These are phyloP conservation scores for Atkinsonella hypoxylon DNA, from an alignment of 2,329 filamentous ascomycete genomes.

Conservation along the genomic window DNA sequence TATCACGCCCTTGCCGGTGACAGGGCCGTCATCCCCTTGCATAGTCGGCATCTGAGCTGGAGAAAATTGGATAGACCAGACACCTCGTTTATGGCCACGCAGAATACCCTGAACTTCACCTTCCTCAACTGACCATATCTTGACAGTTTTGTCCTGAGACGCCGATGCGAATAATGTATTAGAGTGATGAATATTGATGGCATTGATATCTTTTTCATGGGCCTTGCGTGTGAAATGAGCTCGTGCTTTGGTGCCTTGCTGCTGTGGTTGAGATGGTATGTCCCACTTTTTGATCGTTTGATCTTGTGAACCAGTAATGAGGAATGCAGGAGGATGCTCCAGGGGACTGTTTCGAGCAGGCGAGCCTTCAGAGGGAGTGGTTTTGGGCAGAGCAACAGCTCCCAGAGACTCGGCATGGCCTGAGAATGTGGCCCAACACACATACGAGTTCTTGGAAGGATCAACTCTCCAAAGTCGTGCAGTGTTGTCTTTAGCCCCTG, in stretches of 20 bases:
- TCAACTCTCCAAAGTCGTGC: conserved; percentile 86
- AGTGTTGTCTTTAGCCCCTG: conserved; percentile 93
- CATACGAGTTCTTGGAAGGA: conserved; percentile 58
- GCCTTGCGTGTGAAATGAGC: conserved; percentile 85
- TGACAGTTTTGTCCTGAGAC: conserved; percentile 92
- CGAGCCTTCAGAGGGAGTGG: conserved; percentile 53
- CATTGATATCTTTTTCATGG: conserved; percentile 98
- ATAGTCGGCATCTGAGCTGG: conserved; percentile 65
- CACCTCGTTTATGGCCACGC: conserved; percentile 83
- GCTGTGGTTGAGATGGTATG: conserved; percentile 44
- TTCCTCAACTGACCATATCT: conserved; percentile 87
- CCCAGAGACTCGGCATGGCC: conserved; percentile 92
- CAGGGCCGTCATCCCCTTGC: conserved; percentile 57
- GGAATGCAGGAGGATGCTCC: conserved; percentile 66
- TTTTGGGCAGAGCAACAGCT: conserved; percentile 72
- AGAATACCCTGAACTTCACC: conserved; percentile 87
- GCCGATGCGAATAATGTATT: conserved; percentile 84
- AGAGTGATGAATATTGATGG: conserved; percentile 66
- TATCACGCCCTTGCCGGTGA: conserved; percentile 68
- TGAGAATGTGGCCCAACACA: conserved; percentile 71
- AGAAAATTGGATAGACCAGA: conserved; percentile 90
- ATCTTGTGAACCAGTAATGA: conserved; percentile 90
- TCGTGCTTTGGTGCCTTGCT: conserved; percentile 35
- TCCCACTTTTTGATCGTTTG: conserved; percentile 94
- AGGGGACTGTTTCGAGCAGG: conserved; percentile 62